Conservation (phyloP, 768 basidiomycete species). For the Rhodotorula taiwanensis region DNA sequence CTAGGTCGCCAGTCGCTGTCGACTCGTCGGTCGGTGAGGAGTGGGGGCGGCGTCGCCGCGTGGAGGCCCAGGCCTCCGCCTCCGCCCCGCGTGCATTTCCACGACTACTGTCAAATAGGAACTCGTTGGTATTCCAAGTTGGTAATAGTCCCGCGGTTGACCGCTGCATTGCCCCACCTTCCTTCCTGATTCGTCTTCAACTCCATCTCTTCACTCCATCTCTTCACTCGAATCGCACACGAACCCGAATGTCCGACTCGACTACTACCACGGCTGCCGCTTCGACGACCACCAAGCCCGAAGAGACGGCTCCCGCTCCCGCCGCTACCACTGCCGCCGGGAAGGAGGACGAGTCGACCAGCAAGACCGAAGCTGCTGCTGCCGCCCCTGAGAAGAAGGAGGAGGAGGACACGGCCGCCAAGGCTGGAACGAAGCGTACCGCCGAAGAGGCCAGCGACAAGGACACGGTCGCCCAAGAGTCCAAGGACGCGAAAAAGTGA, state of each 20-base stretch:
- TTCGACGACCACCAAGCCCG: constrained; percentile 12
- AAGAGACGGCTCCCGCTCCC: not conserved
- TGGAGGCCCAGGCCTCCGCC: no score
- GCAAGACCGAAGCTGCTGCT: not conserved
- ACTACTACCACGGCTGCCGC: constrained; percentile 6
- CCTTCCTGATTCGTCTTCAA: not conserved
- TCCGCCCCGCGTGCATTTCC: no score
- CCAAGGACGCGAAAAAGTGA: no score
- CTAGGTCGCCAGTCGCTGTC: no score
- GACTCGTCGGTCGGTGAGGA: no score
- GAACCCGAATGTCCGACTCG: constrained; percentile 13
- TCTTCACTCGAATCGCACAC: not conserved
- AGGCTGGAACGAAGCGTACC: constrained; percentile 11
- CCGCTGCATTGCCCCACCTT: not conserved
- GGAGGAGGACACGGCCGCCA: not conserved
- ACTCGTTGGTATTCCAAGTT: no score
- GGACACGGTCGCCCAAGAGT: constrained; percentile 21
- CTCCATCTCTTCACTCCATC: not conserved
- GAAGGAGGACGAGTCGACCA: not conserved
- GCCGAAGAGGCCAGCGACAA: constrained; percentile 21
- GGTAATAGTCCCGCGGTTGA: no score
- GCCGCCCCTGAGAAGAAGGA: no score
- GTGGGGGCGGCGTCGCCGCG: no score
- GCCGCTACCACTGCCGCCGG: not conserved
- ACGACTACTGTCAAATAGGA: not conserved